These are phyloP conservation scores for Mycena vulgaris DNA, from an alignment of 768 basidiomycete species.

Conservation along the genomic window DNA sequence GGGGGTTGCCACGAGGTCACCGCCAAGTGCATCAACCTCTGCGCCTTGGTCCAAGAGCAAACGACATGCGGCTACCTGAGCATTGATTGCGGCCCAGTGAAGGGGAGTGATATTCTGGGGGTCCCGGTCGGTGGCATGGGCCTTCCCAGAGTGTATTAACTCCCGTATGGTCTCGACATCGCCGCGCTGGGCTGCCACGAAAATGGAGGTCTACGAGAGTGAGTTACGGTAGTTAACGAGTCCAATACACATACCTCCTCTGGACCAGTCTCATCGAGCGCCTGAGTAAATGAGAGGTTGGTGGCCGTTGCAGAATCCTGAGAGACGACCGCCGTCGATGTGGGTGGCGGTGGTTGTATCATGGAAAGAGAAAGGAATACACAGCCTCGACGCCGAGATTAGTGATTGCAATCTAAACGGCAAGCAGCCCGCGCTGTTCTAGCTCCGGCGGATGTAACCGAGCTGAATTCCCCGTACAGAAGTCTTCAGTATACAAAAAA, in stretches of 20 bases:
- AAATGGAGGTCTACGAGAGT: conserved; percentile 71
- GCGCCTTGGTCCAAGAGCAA: conserved; percentile 94
- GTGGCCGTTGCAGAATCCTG: conserved; percentile 28
- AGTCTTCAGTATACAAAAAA: too few species aligned
- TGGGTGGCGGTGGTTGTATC: conserved; percentile 29
- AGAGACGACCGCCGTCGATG: conserved; percentile 29
- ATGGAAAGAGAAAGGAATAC: conserved; percentile 4
- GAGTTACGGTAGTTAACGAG: neutral
- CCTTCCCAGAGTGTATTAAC: conserved; percentile 80
- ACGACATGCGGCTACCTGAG: conserved; percentile 90
- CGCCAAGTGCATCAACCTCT: conserved; percentile 94
- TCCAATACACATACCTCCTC: conserved; percentile 31
- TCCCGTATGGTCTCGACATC: conserved; percentile 76
- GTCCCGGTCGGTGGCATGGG: conserved; percentile 85
- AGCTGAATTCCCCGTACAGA: too few species aligned
- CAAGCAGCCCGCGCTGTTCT: too few species aligned
- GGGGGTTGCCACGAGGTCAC: conserved; percentile 94
- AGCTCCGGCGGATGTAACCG: too few species aligned
- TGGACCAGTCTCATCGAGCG: conserved; percentile 27
- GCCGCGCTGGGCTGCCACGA: conserved; percentile 90
- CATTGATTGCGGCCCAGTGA: conserved; percentile 99
- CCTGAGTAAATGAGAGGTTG: conserved; percentile 35
- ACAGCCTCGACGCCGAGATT: too few species aligned
- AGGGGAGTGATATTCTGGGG: conserved; percentile 94
- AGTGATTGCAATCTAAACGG: too few species aligned